These are phyloP conservation scores for Aethionema arabicum DNA, from an alignment of 345 rosid species.

Conservation along the genomic window DNA sequence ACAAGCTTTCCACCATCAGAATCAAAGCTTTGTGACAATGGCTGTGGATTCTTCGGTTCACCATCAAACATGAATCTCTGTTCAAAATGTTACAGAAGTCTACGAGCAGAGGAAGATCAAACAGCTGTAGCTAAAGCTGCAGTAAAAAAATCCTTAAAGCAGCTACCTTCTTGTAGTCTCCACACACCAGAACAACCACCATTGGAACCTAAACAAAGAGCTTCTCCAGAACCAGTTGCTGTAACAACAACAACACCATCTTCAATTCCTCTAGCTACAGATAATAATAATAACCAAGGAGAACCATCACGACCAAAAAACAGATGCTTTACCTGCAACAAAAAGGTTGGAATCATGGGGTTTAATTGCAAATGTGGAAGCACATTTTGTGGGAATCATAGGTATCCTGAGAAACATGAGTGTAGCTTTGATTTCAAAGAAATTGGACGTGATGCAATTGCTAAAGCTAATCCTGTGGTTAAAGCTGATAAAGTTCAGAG, in stretches of 20 bases:
- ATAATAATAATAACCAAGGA: constrained; percentile 22
- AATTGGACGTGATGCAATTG: constrained; percentile 56
- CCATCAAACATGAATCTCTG: constrained; percentile 80
- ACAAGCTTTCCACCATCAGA: constrained; percentile 70
- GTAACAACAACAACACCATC: constrained; percentile 21
- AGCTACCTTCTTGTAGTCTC: constrained; percentile 28
- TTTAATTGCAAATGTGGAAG: constrained; percentile 81
- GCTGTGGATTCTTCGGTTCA: constrained; percentile 83
- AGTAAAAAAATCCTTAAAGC: constrained; percentile 54
- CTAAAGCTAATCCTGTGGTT: constrained; percentile 67
- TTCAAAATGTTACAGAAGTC: constrained; percentile 75
- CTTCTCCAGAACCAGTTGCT: constrained; percentile 15
- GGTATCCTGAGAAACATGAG: constrained; percentile 78
- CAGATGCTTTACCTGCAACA: constrained; percentile 71
- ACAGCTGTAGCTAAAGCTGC: constrained; percentile 64
- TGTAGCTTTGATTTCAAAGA: constrained; percentile 80
- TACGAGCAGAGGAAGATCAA: constrained; percentile 57
- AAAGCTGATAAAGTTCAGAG: constrained; percentile 74
- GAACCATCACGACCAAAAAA: constrained; percentile 33
- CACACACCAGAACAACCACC: constrained; percentile 17
- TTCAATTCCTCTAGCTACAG: constrained; percentile 13
- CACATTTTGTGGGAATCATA: constrained; percentile 68
- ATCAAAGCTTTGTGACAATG: constrained; percentile 70
- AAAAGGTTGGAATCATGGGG: constrained; percentile 71
- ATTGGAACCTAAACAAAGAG: constrained; percentile 15